phyloP scores from a whole-genome alignment of 495 filamentous ascomycete species.

The Trichocladium antarcticum region DNA sequence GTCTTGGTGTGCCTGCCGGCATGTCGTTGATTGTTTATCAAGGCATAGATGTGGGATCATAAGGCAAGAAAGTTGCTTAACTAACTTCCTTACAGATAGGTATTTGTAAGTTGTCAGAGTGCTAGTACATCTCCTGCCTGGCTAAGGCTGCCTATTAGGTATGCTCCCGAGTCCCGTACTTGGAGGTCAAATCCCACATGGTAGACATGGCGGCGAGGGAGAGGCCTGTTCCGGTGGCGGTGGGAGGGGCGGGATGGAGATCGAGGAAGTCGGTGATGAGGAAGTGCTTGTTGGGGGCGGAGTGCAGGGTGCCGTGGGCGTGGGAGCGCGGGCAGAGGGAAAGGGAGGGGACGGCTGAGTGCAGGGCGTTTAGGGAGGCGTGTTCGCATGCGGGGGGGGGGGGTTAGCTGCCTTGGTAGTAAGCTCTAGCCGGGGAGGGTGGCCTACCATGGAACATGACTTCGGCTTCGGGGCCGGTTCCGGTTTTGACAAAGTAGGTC shows the following conservation, averaged over 20 bases:
- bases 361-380: slow-evolving; percentile 70
- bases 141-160: too few species aligned
- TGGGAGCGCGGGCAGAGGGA: slow-evolving; percentile 69
- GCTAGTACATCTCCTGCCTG: too few species aligned
- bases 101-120: too few species aligned
- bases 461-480: slow-evolving; percentile 48
- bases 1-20: too few species aligned
- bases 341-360: slow-evolving; percentile 55
- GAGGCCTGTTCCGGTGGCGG: slow-evolving; percentile 29
- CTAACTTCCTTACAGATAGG: too few species aligned
- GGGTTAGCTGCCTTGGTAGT: too few species aligned
- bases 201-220: slow-evolving; percentile 60
- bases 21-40: too few species aligned
- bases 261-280: slow-evolving; percentile 76
- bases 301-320: slow-evolving; percentile 52
- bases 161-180: slow-evolving; percentile 40
- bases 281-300: slow-evolving; percentile 46
- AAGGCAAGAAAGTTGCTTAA: too few species aligned
- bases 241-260: slow-evolving; percentile 34
- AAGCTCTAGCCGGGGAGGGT: neutral
- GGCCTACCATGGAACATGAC: slow-evolving; percentile 61
- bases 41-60: too few species aligned
- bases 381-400: slow-evolving; percentile 59
- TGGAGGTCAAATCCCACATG: slow-evolving; percentile 57
- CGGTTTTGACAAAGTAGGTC: slow-evolving; percentile 75